phyloP scores from a whole-genome alignment of 2,329 filamentous ascomycete genomes.

The Arachnomyces sp. region DNA sequence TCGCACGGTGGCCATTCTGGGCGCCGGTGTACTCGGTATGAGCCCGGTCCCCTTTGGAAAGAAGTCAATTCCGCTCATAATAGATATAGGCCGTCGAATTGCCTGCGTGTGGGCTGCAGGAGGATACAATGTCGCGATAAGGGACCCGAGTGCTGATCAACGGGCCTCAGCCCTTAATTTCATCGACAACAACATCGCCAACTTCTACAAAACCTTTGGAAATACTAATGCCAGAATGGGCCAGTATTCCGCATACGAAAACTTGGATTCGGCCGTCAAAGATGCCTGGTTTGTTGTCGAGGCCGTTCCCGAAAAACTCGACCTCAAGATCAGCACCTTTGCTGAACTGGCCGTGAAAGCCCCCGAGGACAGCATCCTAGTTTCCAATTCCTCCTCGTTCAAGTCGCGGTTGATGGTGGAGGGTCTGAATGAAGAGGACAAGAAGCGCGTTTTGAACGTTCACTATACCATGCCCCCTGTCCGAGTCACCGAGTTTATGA shows the following conservation, averaged over 20 bases:
- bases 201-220: slow-evolving; percentile 23
- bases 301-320: slow-evolving; percentile 45
- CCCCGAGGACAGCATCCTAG: slow-evolving; percentile 42
- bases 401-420: slow-evolving; percentile 44
- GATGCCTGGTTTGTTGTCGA: slow-evolving; percentile 50
- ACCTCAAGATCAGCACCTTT: slow-evolving; percentile 44
- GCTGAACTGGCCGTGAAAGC: slow-evolving; percentile 39
- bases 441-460: slow-evolving; percentile 40
- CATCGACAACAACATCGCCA: slow-evolving; percentile 25
- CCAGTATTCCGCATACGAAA: slow-evolving; percentile 24
- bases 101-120: slow-evolving; percentile 28
- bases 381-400: slow-evolving; percentile 47
- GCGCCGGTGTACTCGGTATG: slow-evolving; percentile 35
- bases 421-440: slow-evolving; percentile 32
- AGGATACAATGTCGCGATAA: slow-evolving; percentile 23
- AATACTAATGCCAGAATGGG: slow-evolving; percentile 28
- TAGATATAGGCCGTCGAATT: slow-evolving; percentile 24
- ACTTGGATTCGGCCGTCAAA: slow-evolving; percentile 34
- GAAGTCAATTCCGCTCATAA: no score
- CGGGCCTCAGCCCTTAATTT: slow-evolving; percentile 24
- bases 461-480: slow-evolving; percentile 47
- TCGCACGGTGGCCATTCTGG: slow-evolving; percentile 35
- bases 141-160: slow-evolving; percentile 26
- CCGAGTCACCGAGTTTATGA: slow-evolving; percentile 50
- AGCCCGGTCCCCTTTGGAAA: no score